Evolutionary conservation across 129 eudicot genomes (phyloP).

Genomic region (Dittrichia graveolens): DNA sequence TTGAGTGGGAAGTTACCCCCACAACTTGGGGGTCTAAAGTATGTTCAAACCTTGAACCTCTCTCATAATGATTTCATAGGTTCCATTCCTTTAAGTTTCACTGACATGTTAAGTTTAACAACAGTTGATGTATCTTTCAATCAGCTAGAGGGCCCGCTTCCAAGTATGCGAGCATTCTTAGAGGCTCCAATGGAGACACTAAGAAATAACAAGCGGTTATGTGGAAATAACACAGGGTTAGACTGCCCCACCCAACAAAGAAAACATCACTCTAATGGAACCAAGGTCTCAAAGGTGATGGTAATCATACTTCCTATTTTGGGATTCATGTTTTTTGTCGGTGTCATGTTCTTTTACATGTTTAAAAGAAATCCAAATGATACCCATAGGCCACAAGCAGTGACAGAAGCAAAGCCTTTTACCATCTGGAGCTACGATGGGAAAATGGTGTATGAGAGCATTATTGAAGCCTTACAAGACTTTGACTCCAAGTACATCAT

Average conservation of each 20-base stretch:
- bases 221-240: conserved; percentile 38
- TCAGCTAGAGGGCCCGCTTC: too few relatives aligned
- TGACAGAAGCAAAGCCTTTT: conserved; percentile 7
- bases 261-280: not conserved
- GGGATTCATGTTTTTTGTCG: not conserved
- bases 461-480: conserved; percentile 38
- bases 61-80: conserved; percentile 39
- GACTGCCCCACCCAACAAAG: conserved; percentile 6
- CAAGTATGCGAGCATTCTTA: too few relatives aligned
- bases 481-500: conserved; percentile 27
- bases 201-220: conserved; percentile 20
- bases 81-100: conserved; percentile 21
- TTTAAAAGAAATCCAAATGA: not conserved
- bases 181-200: too few relatives aligned
- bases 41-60: conserved; percentile 26
- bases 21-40: conserved; percentile 12
- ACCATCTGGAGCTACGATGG: conserved; percentile 39
- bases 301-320: not conserved
- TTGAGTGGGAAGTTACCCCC: conserved; percentile 30
- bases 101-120: conserved; percentile 15
- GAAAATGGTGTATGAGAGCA: conserved; percentile 32
- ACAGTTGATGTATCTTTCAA: too few relatives aligned
- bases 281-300: not conserved
- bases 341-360: not conserved
- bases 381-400: not conserved